Evolutionary conservation across 306 rosid genomes (phyloP).

Genomic region (Medicago arabica): DNA sequence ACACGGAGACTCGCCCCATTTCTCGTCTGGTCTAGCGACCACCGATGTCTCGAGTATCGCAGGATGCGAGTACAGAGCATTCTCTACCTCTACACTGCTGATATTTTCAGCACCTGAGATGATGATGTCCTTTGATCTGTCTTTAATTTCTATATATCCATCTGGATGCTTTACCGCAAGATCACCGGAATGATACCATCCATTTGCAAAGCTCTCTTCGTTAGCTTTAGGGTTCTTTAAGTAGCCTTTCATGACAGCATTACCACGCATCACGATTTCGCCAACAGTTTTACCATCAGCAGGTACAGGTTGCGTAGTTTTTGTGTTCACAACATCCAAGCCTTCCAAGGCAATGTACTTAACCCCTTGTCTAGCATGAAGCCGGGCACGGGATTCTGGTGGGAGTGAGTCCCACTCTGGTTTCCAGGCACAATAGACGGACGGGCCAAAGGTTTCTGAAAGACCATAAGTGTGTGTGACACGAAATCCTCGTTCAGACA

Average conservation of each 20-base stretch:
- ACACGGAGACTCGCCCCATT: conserved; percentile 83
- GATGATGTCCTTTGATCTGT: conserved; percentile 92
- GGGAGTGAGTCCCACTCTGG: conserved; percentile 92
- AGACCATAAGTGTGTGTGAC: conserved; percentile 92
- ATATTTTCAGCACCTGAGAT: conserved; percentile 96
- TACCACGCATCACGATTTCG: conserved; percentile 90
- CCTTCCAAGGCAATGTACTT: conserved; percentile 76
- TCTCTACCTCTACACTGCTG: conserved; percentile 91
- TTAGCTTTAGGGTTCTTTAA: conserved; percentile 85
- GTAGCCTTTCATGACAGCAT: conserved; percentile 89
- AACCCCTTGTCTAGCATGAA: conserved; percentile 92
- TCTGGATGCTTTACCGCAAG: conserved; percentile 92
- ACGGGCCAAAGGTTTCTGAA: conserved; percentile 91
- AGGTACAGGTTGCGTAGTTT: conserved; percentile 77
- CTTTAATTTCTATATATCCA: conserved; percentile 89
- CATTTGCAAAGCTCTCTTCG: conserved; percentile 71
- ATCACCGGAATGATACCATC: conserved; percentile 95
- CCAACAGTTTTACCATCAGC: conserved; percentile 82
- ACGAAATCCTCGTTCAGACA: conserved; percentile 78
- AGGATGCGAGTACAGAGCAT: conserved; percentile 70
- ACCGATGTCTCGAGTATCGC: conserved; percentile 76
- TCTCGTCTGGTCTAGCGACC: conserved; percentile 85
- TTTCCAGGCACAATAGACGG: conserved; percentile 85
- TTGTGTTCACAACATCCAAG: conserved; percentile 65
- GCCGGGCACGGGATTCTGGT: conserved; percentile 60